These are phyloP conservation scores for Hanseniaspora pseudoguilliermondii DNA, from an alignment of 805 yeast species.

Conservation along the genomic window DNA sequence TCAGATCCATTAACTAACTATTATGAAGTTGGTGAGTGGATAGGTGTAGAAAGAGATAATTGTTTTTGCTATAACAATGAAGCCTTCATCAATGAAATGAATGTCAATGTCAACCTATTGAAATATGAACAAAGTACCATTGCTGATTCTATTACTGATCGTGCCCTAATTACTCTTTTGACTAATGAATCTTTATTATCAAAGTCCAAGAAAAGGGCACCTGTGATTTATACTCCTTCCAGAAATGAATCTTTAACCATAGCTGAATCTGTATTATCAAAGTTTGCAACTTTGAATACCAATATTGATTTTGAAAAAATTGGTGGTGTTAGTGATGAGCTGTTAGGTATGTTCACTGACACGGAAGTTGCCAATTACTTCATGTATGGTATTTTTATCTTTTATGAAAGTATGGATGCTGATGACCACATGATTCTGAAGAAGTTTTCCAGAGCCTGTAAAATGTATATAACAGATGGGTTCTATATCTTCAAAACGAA, in stretches of 20 bases:
- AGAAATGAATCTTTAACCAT: conserved; percentile 20
- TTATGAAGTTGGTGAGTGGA: conserved; percentile 73
- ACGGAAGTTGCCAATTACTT: conserved; percentile 33
- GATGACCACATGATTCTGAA: conserved; percentile 45
- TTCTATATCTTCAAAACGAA: conserved; percentile 39
- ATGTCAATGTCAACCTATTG: conserved; percentile 44
- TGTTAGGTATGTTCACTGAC: conserved; percentile 38
- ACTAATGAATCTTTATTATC: conserved; percentile 38
- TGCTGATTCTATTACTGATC: not conserved
- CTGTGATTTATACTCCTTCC: conserved; percentile 34
- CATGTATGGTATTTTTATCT: conserved; percentile 50
- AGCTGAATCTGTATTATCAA: conserved; percentile 30
- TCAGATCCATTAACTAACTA: conserved; percentile 61
- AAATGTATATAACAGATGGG: not conserved
- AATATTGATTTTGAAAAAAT: conserved; percentile 28
- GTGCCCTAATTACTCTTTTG: conserved; percentile 26
- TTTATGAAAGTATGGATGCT: conserved; percentile 43
- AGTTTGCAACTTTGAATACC: conserved; percentile 30
- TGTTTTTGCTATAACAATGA: conserved; percentile 47
- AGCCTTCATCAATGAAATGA: conserved; percentile 43
- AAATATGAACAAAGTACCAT: conserved; percentile 26
- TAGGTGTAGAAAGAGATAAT: conserved; percentile 51
- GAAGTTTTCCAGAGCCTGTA: conserved; percentile 26
- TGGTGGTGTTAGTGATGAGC: conserved; percentile 31
- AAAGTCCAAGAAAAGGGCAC: conserved; percentile 37